Percentiles rank a stretch among this genome's conserved stretches.
These are phyloP conservation scores for Hyaloscypha variabilis DNA, from an alignment of 495 filamentous ascomycete species.

Conservation along the genomic window DNA sequence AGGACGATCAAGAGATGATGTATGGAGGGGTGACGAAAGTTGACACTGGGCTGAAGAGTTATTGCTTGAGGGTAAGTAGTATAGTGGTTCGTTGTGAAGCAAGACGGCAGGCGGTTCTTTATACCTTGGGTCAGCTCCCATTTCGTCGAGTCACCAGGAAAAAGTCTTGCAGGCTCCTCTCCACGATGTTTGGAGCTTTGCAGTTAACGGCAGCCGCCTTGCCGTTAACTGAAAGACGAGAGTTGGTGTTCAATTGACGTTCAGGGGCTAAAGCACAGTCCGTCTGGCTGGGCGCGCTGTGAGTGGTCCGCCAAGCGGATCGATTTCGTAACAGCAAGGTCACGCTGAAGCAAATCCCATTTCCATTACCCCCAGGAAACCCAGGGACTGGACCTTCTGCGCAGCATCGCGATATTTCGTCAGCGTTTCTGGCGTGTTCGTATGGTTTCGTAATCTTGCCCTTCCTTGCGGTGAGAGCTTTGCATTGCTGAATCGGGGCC, in stretches of 20 bases:
- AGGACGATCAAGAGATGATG: neutral
- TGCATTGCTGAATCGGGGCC: neutral
- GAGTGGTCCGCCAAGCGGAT: constrained; percentile 15
- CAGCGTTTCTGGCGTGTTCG: constrained; percentile 13
- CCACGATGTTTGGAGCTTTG: constrained; percentile 23
- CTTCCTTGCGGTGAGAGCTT: constrained; percentile 22
- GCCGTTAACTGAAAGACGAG: constrained; percentile 21
- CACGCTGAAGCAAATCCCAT: neutral
- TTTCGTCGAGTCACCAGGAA: constrained; percentile 7
- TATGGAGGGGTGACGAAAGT: neutral
- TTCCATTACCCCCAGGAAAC: constrained; percentile 27
- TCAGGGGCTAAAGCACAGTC: neutral
- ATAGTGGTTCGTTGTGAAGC: neutral
- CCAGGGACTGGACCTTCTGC: constrained; percentile 3
- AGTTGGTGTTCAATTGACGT: neutral
- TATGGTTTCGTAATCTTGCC: neutral
- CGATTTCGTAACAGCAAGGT: constrained; percentile 15
- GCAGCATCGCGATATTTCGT: constrained; percentile 19
- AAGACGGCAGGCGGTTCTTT: constrained; percentile 12
- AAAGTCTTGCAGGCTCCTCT: constrained; percentile 8
- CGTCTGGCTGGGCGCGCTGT: neutral
- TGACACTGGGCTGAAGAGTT: constrained; percentile 6
- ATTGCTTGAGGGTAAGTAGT: constrained; percentile 22
- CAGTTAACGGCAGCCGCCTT: constrained; percentile 25
- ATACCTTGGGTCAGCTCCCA: constrained; percentile 17